These are phyloP conservation scores for Phytopythium sindhum DNA, from an alignment of 352 stramenopile genomes.

Conservation along the genomic window DNA sequence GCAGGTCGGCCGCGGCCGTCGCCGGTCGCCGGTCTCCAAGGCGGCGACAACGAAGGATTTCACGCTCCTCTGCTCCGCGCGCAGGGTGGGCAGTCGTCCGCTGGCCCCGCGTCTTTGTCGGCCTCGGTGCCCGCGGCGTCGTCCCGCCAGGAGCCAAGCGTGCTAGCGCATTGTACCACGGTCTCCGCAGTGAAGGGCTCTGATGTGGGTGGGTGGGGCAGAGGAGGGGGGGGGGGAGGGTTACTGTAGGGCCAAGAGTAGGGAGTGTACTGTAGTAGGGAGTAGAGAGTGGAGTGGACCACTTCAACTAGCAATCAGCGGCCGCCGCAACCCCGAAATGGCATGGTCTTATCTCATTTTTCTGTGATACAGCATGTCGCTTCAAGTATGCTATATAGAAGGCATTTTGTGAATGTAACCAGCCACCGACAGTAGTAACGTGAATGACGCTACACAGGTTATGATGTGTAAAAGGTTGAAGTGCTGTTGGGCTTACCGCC, in stretches of 20 bases:
- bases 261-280: too few relatives aligned
- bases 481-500: not conserved
- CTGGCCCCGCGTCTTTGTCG: not conserved
- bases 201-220: not conserved
- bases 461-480: not conserved
- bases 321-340: constrained; percentile 1
- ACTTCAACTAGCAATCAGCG: not conserved
- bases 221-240: too few relatives aligned
- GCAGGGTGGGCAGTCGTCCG: too few relatives aligned
- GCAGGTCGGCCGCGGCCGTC: not conserved
- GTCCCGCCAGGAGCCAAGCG: too few relatives aligned
- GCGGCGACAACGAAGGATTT: not conserved
- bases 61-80: too few relatives aligned
- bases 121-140: too few relatives aligned
- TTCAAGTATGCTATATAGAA: not conserved
- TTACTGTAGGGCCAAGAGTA: too few relatives aligned
- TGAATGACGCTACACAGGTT: too few relatives aligned
- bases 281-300: not conserved
- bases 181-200: not conserved
- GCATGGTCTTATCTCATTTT: not conserved
- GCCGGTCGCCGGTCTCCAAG: not conserved
- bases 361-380: not conserved
- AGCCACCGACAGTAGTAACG: too few relatives aligned
- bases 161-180: not conserved
- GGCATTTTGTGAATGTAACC: too few relatives aligned